Evolutionary conservation across 1,284 basidiomycete species (phyloP).

Genomic region (Ceraceosorus bombacis): DNA sequence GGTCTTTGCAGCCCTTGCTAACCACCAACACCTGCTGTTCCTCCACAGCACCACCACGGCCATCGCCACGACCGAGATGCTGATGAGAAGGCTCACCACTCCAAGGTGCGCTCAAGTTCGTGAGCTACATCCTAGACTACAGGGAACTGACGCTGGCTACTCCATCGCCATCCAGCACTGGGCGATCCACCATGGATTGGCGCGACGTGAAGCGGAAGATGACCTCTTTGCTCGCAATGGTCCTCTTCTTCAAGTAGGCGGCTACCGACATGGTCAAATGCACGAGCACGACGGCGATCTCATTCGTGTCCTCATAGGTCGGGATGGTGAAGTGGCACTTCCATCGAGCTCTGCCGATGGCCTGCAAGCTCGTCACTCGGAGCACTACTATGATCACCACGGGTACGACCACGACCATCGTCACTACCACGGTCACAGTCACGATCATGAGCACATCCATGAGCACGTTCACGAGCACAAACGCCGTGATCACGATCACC

Average conservation of each 20-base stretch:
- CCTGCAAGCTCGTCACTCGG: not conserved
- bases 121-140: no score
- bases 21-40: no score
- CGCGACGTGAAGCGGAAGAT: not conserved
- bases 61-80: not conserved
- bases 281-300: not conserved
- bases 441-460: slow-evolving; percentile 13
- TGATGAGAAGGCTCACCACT: not conserved
- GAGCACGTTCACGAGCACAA: slow-evolving; percentile 6
- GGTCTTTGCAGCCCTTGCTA: no score
- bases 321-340: not conserved
- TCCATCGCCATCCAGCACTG: not conserved
- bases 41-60: not conserved
- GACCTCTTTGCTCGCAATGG: not conserved
- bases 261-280: not conserved
- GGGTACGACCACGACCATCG: slow-evolving; percentile 12
- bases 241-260: not conserved
- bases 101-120: not conserved
- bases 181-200: not conserved
- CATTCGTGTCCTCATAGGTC: not conserved
- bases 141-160: no score
- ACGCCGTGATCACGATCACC: not conserved
- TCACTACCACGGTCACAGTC: slow-evolving; percentile 11
- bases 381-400: not conserved
- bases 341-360: not conserved